Conservation (phyloP, 2,329 filamentous ascomycete genomes). For the Bipolaris cookei region DNA sequence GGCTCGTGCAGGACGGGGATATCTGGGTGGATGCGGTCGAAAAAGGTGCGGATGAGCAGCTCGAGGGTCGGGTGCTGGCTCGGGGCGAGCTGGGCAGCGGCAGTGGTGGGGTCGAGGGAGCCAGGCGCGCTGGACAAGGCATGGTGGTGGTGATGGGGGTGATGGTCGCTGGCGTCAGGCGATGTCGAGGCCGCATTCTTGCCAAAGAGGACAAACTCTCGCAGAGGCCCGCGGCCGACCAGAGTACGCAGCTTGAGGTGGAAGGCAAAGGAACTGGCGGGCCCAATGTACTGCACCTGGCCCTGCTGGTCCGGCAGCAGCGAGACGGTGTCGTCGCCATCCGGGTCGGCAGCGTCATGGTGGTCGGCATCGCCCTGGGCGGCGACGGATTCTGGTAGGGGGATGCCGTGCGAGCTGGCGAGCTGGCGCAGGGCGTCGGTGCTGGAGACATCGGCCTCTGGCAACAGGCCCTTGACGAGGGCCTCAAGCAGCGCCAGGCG, state of each 20-base stretch:
- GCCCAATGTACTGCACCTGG: slow-evolving; percentile 55
- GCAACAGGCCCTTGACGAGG: slow-evolving; percentile 54
- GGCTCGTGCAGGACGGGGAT: slow-evolving; percentile 53
- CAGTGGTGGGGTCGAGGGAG: background rate
- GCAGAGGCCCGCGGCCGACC: slow-evolving; percentile 41
- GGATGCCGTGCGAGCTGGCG: slow-evolving; percentile 50
- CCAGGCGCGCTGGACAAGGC: background rate
- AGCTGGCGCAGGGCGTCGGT: slow-evolving; percentile 52
- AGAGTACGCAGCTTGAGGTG: slow-evolving; percentile 51
- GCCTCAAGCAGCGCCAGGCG: slow-evolving; percentile 53
- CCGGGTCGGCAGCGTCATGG: slow-evolving; percentile 26
- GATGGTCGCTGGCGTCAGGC: slow-evolving; percentile 25
- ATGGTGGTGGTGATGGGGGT: slow-evolving; percentile 14
- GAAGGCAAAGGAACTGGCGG: slow-evolving; percentile 52
- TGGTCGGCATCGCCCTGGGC: slow-evolving; percentile 25
- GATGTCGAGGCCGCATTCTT: slow-evolving; percentile 45
- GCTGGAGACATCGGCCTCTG: slow-evolving; percentile 52
- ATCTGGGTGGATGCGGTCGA: slow-evolving; percentile 53
- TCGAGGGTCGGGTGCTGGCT: slow-evolving; percentile 37
- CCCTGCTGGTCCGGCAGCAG: slow-evolving; percentile 53
- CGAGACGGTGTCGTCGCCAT: slow-evolving; percentile 46
- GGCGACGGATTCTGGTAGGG: slow-evolving; percentile 42
- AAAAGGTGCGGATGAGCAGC: slow-evolving; percentile 50
- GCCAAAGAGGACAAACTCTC: slow-evolving; percentile 52
- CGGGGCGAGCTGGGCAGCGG: background rate